Evolutionary conservation across 2,329 filamentous ascomycete species (phyloP), one percentile per base, ranked within the genome.

Genomic region (Neophaeococcomyces mojaviensis): DNA sequence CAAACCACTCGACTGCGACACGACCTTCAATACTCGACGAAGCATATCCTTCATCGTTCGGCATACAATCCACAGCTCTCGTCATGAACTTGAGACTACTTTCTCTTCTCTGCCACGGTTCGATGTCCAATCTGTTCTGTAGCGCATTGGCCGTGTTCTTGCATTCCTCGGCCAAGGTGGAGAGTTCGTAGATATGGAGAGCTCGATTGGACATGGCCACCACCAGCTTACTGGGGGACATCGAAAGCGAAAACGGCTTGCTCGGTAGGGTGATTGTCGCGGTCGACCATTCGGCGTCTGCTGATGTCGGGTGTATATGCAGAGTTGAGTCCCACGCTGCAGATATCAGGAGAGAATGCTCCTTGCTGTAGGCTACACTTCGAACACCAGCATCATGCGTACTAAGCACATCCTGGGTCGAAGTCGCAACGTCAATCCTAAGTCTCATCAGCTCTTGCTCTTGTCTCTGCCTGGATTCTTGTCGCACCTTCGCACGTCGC

Each of bases 1-100:
- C 92, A 63, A 98, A 97, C 87, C 89, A 97, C 66, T 98, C 92
- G 1, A 98, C 92, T 0, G 89, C 90, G 2, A 98, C 88, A 57
- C 92, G 82, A 3, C 92, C 92, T 63, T 98, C 92, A 59, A 98
- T 98, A 59, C 83, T 89, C 48, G 81, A 87, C 1, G 85, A 90
- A 8, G 90, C 89, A 63, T 97, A 98, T 4, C 92, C 92, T 9
- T 84, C 86, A 55, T 96, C 92, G 58, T 92, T 89, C 12, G 92
- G 90, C 92, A 98, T 97, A 65, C 90, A 95, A 13, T 88, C 82
- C 0, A 97, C 86, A 15, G 87, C 86, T 49, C 92, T 80, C 1
- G 90, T 97, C 73, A 96, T 88, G 68, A 95, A 98, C 64, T 96
- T 94, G 61, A 98, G 77, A 20, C 86, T 94, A 43, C 87, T 94